phyloP scores from a whole-genome alignment of 2,329 filamentous ascomycete species.

The Aspergillus sp. region DNA sequence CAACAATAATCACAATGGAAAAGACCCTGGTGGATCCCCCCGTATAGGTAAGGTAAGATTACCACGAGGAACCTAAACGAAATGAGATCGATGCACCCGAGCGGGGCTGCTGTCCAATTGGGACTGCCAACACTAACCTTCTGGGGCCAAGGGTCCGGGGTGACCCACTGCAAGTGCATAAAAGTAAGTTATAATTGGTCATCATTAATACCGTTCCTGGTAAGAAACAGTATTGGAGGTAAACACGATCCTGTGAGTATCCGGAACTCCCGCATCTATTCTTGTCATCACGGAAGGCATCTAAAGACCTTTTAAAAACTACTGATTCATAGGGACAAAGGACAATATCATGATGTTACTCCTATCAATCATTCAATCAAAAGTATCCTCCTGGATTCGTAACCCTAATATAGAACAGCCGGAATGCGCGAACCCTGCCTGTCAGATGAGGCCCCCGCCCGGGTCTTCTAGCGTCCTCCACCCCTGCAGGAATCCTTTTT shows the following conservation, averaged over 20 bases:
- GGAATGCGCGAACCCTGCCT: background rate
- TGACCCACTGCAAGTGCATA: background rate
- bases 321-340: too few relatives aligned
- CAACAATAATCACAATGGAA: background rate
- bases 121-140: slow-evolving; percentile 3
- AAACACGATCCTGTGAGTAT: too few relatives aligned
- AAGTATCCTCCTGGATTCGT: too few relatives aligned
- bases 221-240: too few relatives aligned
- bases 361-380: too few relatives aligned
- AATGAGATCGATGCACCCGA: slow-evolving; percentile 17
- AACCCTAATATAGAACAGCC: too few relatives aligned
- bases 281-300: too few relatives aligned
- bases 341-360: too few relatives aligned
- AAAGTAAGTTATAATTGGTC: background rate
- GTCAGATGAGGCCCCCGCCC: background rate
- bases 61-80: slow-evolving; percentile 16
- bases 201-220: too few relatives aligned
- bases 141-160: background rate
- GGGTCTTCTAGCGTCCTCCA: too few relatives aligned
- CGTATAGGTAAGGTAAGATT: slow-evolving; percentile 12
- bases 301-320: too few relatives aligned
- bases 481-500: background rate
- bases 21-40: background rate
- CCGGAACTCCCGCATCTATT: too few relatives aligned
- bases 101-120: slow-evolving; percentile 15